phyloP scores from a whole-genome alignment of 768 basidiomycete genomes.

The Phlebiopsis flavidoalba region DNA sequence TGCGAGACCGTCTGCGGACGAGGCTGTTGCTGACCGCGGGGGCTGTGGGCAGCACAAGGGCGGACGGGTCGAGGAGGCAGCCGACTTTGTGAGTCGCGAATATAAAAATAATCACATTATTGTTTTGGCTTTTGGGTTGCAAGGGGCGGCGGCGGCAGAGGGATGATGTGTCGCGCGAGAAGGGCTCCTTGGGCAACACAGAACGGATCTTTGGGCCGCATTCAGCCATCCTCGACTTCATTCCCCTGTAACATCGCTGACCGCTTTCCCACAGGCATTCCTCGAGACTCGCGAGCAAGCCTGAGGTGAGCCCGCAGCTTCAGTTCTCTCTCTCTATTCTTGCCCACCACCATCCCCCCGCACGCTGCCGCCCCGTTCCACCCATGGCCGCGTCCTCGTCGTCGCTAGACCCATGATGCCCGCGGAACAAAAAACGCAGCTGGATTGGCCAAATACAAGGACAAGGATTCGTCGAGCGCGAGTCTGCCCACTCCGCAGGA shows the following conservation, averaged over 20 bases:
- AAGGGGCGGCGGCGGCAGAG: not conserved
- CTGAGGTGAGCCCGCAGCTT: conserved; percentile 23
- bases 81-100: conserved; percentile 11
- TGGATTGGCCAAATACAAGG: conserved; percentile 25
- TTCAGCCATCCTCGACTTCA: not conserved
- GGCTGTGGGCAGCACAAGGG: conserved; percentile 8
- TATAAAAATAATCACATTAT: not conserved
- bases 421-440: conserved; percentile 23
- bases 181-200: conserved; percentile 11
- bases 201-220: not conserved
- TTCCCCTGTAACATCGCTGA: conserved; percentile 1
- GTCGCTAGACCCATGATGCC: conserved; percentile 17
- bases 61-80: conserved; percentile 10
- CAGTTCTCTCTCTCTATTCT: conserved; percentile 3
- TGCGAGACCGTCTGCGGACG: not conserved
- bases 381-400: conserved; percentile 19
- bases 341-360: conserved; percentile 1
- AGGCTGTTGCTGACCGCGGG: conserved; percentile 1
- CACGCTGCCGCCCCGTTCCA: not conserved
- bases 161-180: not conserved
- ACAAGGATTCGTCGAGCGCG: conserved; percentile 16
- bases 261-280: conserved; percentile 17
- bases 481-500: conserved; percentile 25
- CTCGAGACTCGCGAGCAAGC: conserved; percentile 16
- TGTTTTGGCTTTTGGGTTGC: conserved; percentile 1